A percentile compares a stretch with the other conserved stretches of the same genome.
Conservation (phyloP, 176 grass and related monocot genomes). For the Typha latifolia region DNA sequence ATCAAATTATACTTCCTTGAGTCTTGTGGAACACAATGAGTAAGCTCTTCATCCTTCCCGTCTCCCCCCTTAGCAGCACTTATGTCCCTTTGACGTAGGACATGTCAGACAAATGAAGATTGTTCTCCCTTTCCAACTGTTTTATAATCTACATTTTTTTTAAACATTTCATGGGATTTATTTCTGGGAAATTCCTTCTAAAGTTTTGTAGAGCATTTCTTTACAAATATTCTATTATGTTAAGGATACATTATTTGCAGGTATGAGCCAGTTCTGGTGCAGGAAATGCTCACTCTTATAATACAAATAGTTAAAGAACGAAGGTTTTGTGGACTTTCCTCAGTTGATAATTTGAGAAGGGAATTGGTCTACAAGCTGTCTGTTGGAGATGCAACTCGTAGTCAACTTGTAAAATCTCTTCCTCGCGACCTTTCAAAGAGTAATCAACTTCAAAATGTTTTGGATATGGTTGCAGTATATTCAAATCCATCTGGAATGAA, state of each 20-base stretch:
- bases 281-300: conserved; percentile 87
- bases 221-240: conserved; percentile 15
- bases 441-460: conserved; percentile 69
- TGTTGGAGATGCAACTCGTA: conserved; percentile 79
- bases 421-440: conserved; percentile 71
- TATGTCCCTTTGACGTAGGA: background rate
- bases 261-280: conserved; percentile 77
- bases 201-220: background rate
- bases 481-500: conserved; percentile 98
- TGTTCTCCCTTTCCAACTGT: background rate
- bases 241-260: conserved; percentile 33
- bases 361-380: conserved; percentile 79
- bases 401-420: conserved; percentile 86
- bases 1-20: conserved; percentile 63
- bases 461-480: conserved; percentile 77
- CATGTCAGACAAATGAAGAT: background rate
- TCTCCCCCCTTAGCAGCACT: too few relatives aligned
- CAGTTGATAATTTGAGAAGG: conserved; percentile 80
- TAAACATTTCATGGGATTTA: background rate
- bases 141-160: background rate
- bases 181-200: background rate
- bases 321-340: conserved; percentile 80
- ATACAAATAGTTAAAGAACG: conserved; percentile 96
- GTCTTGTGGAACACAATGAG: conserved; percentile 69
- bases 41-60: conserved; percentile 23